Evolutionary conservation across 805 yeast genomes (phyloP), one percentile per base, ranked within the genome.

Genomic region (Wickerhamomyces alni): DNA sequence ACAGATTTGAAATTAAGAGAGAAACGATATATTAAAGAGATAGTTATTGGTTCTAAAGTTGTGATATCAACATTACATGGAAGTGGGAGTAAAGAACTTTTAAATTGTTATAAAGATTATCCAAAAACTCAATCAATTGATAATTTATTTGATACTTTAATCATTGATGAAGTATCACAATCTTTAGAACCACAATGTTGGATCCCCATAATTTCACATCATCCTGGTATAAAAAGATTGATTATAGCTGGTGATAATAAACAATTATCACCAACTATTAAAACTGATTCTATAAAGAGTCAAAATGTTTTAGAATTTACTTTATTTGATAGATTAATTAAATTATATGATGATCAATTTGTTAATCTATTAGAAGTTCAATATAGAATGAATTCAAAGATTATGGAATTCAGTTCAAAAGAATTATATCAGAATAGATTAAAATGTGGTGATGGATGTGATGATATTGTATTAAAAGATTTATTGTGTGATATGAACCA

Each of bases 131-230:
- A 46, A 27, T 59, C 56, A 2, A 48, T 42, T 1, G 55, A 62
- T 5, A 57, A 60, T 25, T 55, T 79, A 11, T 87, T 91, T 54
- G 87, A 86, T 47, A 78, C 95, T 0, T 67, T 91, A 25, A 84
- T 93, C 11, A 89, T 91, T 27, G 99, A 91, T 62, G 99, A 91
- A 60, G 96, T 91, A 0, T 87, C 97, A 0, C 99, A 91, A 59
- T 74, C 96, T 10, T 62, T 91, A 39, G 96, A 91, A 54, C 95
- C 97, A 1, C 95, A 91, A 48, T 88, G 97, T 53, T 89, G 97
- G 97, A 88, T 91, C 18, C 97, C 99, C 1, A 44, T 93, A 7
- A 68, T 87, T 4, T 72, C 74, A n/a, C n/a, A n/a, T 29, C 91
- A 85, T 51, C 64, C 70, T 17, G 43, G 58, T 30, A 59, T 76